Base-by-base conservation (phyloP, 352 stramenopile genomes). In the Saprolegnia diclina region DNA sequence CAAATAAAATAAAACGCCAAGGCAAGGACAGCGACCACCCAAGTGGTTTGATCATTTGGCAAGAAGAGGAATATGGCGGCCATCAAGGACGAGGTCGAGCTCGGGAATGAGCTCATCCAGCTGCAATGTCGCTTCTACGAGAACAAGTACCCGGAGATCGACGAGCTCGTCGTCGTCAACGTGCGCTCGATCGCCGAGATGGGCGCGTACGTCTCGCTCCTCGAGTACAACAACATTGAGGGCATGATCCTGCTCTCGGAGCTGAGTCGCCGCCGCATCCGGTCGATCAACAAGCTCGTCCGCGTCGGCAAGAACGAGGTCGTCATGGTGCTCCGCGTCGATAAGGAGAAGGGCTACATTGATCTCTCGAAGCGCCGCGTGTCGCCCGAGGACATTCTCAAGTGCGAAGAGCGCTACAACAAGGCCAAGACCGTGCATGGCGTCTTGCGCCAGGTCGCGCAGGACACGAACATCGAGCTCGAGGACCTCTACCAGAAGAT, bases 341-440 rank as follows among this genome's bases (percentile, higher is more conserved):
- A 99, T 82, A 98, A 99, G 79, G 97, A 99, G 73, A 99, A 99
- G 86, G 94, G 98, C 26, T 99, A 99, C 86, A 99, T 99, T 77
- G 98, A 99, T 92, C 79, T 99, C 64, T 98, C 91, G 53, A 99
- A 99, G 81, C 93, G 98, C 57, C 93, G 97, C 66, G 98, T 99
- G n/a, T 97, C 91, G 42, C 95, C 97, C 0, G 98, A 99, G 77
- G 98, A 99, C 77, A 97, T 99, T 50, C 88, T 88, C 54, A 98
- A 99, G 74, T 99, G 96, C 78, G 97, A 99, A 76, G 97, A 99
- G 75, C 91, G 94, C 50, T 98, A 98, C 80, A 99, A 99, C 87
- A 99, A 99, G 84, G 97, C 97, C 74, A 99, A 99, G 84, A 98
- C 96, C 1, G 97, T 99, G 35, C 98, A 99, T 78, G 97, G 93